phyloP scores from a whole-genome alignment of 2,329 filamentous ascomycete species.

The Coleophoma eucalyptorum region DNA sequence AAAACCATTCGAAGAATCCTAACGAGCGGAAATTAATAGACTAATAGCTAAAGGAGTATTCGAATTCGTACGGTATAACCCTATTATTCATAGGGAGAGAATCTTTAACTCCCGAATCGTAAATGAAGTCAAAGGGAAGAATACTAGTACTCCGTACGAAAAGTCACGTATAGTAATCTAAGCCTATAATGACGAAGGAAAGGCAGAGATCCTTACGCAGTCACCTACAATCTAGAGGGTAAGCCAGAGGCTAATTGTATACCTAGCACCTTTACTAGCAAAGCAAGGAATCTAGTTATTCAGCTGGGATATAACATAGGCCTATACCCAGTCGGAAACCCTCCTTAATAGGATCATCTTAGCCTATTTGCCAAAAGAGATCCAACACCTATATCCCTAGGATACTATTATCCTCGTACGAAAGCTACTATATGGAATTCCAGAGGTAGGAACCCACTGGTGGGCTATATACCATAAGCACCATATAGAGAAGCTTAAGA shows the following conservation, averaged over 20 bases:
- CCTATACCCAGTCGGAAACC: background rate
- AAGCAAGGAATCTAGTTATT: background rate
- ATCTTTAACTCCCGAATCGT: background rate
- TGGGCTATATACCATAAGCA: background rate
- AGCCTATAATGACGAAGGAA: too few relatives aligned
- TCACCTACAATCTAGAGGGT: too few relatives aligned
- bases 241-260: too few relatives aligned
- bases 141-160: background rate
- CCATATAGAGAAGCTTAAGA: background rate
- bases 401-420: background rate
- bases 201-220: too few relatives aligned
- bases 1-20: background rate
- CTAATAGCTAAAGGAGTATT: background rate
- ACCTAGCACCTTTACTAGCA: background rate
- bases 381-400: background rate
- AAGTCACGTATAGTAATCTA: too few relatives aligned
- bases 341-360: background rate
- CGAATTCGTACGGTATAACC: background rate
- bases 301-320: background rate
- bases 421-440: background rate
- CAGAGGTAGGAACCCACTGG: background rate
- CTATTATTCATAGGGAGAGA: background rate
- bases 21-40: background rate
- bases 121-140: background rate
- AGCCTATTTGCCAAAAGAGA: background rate